These are phyloP conservation scores for Coniochaeta ligniaria DNA, from an alignment of 2,329 filamentous ascomycete species.

Conservation along the genomic window DNA sequence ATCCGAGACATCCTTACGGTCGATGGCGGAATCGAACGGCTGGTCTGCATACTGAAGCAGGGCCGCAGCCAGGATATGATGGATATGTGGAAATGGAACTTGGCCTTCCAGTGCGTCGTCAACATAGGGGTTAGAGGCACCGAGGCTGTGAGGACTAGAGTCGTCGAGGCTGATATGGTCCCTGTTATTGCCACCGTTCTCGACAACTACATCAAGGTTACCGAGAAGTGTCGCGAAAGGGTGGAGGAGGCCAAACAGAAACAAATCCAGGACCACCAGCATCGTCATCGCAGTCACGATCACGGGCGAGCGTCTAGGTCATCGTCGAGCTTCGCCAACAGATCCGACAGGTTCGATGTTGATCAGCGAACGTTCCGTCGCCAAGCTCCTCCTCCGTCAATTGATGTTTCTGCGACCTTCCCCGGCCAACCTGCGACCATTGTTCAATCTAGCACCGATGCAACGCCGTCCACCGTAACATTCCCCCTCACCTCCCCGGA, in stretches of 20 bases:
- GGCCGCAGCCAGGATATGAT: constrained; percentile 96
- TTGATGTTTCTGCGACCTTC: constrained; percentile 63
- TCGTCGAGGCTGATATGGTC: constrained; percentile 98
- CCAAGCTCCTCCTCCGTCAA: constrained; percentile 76
- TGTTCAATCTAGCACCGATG: constrained; percentile 39
- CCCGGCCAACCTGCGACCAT: constrained; percentile 34
- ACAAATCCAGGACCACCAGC: constrained; percentile 45
- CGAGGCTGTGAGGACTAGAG: constrained; percentile 85
- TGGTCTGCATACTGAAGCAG: constrained; percentile 97
- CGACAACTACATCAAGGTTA: constrained; percentile 95
- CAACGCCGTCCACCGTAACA: constrained; percentile 52
- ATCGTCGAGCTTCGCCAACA: constrained; percentile 45
- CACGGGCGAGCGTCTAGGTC: constrained; percentile 32
- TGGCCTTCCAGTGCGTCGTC: constrained; percentile 97
- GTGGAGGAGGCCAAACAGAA: constrained; percentile 76
- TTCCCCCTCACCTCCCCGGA: constrained; percentile 64
- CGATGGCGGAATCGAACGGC: constrained; percentile 93
- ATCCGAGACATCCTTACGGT: constrained; percentile 97
- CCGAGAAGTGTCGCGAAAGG: constrained; percentile 85
- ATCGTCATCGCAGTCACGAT: constrained; percentile 42
- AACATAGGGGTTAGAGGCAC: constrained; percentile 97
- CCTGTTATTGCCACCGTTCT: constrained; percentile 97
- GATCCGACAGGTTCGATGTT: constrained; percentile 44
- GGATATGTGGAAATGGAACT: constrained; percentile 99
- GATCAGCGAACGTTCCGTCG: constrained; percentile 61